A percentile compares a stretch with the other conserved stretches of the same genome.
phyloP scores from a whole-genome alignment of 805 yeast genomes.

The Candida nanaspora region DNA sequence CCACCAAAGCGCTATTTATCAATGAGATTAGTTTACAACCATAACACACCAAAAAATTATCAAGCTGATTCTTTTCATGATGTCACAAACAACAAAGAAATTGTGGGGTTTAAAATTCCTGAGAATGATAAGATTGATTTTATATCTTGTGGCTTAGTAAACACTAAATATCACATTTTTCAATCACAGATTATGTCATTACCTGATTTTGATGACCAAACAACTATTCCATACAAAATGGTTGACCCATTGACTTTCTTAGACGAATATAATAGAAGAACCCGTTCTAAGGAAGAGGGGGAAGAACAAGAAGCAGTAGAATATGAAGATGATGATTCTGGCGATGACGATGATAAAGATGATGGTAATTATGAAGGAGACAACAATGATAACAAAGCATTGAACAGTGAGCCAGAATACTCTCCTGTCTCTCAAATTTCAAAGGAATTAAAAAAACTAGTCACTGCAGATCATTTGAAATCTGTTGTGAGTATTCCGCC shows the following conservation, averaged over 20 bases:
- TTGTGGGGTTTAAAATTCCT: conserved; percentile 28
- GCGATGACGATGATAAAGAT: no score
- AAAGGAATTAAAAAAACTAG: background rate
- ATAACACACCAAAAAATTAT: conserved; percentile 36
- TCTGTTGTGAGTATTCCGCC: no score
- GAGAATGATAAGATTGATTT: conserved; percentile 13
- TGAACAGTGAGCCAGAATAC: no score
- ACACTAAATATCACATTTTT: conserved; percentile 15
- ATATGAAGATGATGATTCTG: no score
- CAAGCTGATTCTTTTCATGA: conserved; percentile 40
- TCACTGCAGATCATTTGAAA: no score
- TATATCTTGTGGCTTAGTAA: conserved; percentile 16
- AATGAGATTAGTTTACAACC: conserved; percentile 43
- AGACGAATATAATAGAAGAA: background rate
- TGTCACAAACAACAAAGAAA: conserved; percentile 27
- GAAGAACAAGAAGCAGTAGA: background rate
- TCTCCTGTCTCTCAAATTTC: conserved; percentile 12
- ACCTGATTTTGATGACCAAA: conserved; percentile 23
- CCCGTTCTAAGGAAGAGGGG: background rate
- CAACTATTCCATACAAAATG: conserved; percentile 25
- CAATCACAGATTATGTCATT: conserved; percentile 20
- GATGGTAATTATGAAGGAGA: no score
- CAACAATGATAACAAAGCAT: no score
- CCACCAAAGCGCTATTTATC: conserved; percentile 41
- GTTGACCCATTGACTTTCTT: conserved; percentile 21